Evolutionary conservation across 768 basidiomycete genomes (phyloP).

Genomic region (Cyclocybe cylindracea): DNA sequence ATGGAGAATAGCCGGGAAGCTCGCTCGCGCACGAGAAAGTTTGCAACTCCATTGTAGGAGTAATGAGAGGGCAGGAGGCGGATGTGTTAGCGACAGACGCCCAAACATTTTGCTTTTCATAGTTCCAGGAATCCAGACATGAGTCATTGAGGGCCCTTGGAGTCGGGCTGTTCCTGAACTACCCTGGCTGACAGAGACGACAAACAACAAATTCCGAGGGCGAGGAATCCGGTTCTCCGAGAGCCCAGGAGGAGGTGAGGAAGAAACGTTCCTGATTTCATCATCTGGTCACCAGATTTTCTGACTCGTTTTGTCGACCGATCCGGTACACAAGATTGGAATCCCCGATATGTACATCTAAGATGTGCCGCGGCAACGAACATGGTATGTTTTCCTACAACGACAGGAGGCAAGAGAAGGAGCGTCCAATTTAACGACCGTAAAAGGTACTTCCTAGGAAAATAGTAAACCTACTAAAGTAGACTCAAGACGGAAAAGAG

Average conservation of each 20-base stretch:
- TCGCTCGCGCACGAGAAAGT: constrained; percentile 10
- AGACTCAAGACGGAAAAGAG: no score
- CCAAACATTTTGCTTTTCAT: background rate
- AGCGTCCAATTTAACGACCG: no score
- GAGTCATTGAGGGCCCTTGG: constrained; percentile 5
- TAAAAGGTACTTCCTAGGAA: no score
- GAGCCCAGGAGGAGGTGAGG: background rate
- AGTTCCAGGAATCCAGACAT: constrained; percentile 2
- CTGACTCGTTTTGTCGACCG: background rate
- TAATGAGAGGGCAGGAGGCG: background rate
- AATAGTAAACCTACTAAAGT: no score
- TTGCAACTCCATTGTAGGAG: constrained; percentile 16
- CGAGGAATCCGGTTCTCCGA: background rate
- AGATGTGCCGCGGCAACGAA: no score
- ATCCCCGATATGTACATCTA: no score
- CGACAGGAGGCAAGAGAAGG: no score
- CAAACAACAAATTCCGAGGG: constrained; percentile 1
- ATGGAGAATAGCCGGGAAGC: constrained; percentile 57
- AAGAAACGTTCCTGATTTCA: background rate
- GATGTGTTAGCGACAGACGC: background rate
- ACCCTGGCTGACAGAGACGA: background rate
- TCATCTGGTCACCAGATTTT: background rate
- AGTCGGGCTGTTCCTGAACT: constrained; percentile 5
- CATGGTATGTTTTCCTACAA: no score
- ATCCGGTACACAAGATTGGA: background rate